Conservation (phyloP, 805 yeast species). For the Kluyveromyces dobzhanskii region DNA sequence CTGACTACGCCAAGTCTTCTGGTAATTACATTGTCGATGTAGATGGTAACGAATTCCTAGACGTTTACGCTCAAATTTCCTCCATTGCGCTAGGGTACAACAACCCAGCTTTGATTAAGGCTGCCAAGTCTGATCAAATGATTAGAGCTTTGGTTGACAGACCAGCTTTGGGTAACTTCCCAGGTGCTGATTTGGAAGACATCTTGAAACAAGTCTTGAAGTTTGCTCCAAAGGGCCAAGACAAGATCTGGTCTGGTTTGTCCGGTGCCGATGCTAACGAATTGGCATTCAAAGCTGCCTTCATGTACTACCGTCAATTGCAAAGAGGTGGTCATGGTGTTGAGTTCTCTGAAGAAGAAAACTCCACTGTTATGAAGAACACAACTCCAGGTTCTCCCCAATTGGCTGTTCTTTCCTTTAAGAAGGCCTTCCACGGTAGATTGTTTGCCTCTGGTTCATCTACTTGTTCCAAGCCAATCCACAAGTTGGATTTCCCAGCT, state of each 20-base stretch:
- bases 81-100: constrained; percentile 66
- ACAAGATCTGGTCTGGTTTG: constrained; percentile 54
- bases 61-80: constrained; percentile 65
- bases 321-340: constrained; percentile 50
- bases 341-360: constrained; percentile 63
- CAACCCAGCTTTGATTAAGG: constrained; percentile 52
- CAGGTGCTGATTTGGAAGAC: constrained; percentile 44
- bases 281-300: constrained; percentile 63
- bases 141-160: constrained; percentile 56
- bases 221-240: constrained; percentile 58
- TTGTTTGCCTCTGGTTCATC: constrained; percentile 84
- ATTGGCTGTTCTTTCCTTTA: constrained; percentile 76
- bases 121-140: constrained; percentile 56
- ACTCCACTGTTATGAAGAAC: constrained; percentile 67
- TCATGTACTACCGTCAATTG: constrained; percentile 52
- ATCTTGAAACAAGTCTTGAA: constrained; percentile 43
- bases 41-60: constrained; percentile 54
- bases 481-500: constrained; percentile 86
- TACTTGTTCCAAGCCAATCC: constrained; percentile 91
- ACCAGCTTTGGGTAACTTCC: constrained; percentile 62
- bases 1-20: constrained; percentile 52
- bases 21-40: constrained; percentile 63
- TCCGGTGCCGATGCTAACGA: constrained; percentile 67
- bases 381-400: constrained; percentile 85
- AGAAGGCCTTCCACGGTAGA: constrained; percentile 91